phyloP scores from a whole-genome alignment of 2,329 filamentous ascomycete species.

The Colletotrichum abscissum region DNA sequence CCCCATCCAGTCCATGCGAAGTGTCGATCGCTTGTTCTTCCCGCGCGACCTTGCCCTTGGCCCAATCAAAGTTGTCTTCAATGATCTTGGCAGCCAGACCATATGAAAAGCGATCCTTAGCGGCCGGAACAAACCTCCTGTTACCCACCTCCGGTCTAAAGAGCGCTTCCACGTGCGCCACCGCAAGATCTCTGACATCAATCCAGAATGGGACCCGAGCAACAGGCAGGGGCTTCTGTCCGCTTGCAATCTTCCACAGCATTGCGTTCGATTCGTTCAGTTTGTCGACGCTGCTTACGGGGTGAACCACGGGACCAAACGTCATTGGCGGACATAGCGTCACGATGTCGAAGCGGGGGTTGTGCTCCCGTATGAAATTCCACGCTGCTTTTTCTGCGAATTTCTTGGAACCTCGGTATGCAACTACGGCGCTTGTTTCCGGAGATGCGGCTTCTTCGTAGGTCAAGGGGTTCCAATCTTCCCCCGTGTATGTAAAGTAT shows the following conservation, averaged over 20 bases:
- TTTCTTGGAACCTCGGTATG: slow-evolving; percentile 49
- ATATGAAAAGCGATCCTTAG: slow-evolving; percentile 59
- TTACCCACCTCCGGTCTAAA: slow-evolving; percentile 48
- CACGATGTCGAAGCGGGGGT: slow-evolving; percentile 54
- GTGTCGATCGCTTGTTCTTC: slow-evolving; percentile 50
- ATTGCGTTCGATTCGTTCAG: slow-evolving; percentile 56
- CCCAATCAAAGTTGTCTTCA: slow-evolving; percentile 50
- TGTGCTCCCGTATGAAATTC: slow-evolving; percentile 47
- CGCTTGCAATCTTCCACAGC: slow-evolving; percentile 53
- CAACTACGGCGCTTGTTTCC: slow-evolving; percentile 50
- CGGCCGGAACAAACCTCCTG: slow-evolving; percentile 52
- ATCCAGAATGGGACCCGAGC: slow-evolving; percentile 56
- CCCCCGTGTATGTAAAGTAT: slow-evolving; percentile 63
- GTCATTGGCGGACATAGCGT: slow-evolving; percentile 58
- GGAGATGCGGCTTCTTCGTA: slow-evolving; percentile 57
- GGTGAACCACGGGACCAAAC: slow-evolving; percentile 55
- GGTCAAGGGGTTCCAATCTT: slow-evolving; percentile 69
- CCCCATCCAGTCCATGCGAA: slow-evolving; percentile 55
- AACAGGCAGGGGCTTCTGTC: slow-evolving; percentile 49
- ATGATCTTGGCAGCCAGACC: slow-evolving; percentile 56
- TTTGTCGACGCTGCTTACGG: slow-evolving; percentile 45
- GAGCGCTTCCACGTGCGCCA: slow-evolving; percentile 56
- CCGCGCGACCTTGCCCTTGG: slow-evolving; percentile 42
- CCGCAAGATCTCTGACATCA: slow-evolving; percentile 58
- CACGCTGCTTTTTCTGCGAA: slow-evolving; percentile 49